Conservation (phyloP, 148 eudicot species). For the Rhododendron williamsianum region DNA sequence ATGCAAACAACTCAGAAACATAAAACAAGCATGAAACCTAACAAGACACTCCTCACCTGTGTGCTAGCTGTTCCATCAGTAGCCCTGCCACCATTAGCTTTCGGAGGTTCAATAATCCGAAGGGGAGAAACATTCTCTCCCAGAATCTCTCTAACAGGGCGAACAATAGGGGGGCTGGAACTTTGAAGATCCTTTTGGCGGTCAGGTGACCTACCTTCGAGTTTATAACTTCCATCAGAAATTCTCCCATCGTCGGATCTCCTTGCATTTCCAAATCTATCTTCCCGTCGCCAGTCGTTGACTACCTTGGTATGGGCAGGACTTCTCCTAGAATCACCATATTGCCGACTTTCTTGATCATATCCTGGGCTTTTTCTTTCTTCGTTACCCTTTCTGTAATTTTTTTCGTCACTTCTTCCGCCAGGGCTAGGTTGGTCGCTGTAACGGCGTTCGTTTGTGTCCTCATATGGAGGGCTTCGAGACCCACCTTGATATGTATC, state of each 20-base stretch:
- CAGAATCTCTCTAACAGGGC: slow-evolving; percentile 80
- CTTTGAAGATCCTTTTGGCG: slow-evolving; percentile 42
- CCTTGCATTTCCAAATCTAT: slow-evolving; percentile 83
- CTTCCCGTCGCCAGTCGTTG: slow-evolving; percentile 92
- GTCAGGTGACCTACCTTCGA: slow-evolving; percentile 78
- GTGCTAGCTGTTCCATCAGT: slow-evolving; percentile 36
- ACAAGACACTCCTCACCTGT: slow-evolving; percentile 44
- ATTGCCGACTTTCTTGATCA: slow-evolving; percentile 48
- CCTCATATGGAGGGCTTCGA: slow-evolving; percentile 78
- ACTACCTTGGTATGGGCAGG: slow-evolving; percentile 60
- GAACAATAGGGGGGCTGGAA: slow-evolving; percentile 64
- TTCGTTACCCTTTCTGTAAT: slow-evolving; percentile 26
- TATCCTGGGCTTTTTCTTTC: slow-evolving; percentile 74
- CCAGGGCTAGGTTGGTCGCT: slow-evolving; percentile 74
- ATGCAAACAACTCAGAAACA: background rate
- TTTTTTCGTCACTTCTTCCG: slow-evolving; percentile 33
- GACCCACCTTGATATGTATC: slow-evolving; percentile 58
- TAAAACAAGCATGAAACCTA: background rate
- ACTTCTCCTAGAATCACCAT: slow-evolving; percentile 57
- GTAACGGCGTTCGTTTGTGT: slow-evolving; percentile 50
- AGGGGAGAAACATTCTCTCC: slow-evolving; percentile 76
- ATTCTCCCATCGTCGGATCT: slow-evolving; percentile 47
- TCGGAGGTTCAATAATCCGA: slow-evolving; percentile 87
- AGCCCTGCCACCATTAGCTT: slow-evolving; percentile 45
- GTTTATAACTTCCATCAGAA: slow-evolving; percentile 50